Percentiles rank a stretch among this genome's conserved stretches.
phyloP scores from a whole-genome alignment of 768 basidiomycete species.

The Boletus insuetus region DNA sequence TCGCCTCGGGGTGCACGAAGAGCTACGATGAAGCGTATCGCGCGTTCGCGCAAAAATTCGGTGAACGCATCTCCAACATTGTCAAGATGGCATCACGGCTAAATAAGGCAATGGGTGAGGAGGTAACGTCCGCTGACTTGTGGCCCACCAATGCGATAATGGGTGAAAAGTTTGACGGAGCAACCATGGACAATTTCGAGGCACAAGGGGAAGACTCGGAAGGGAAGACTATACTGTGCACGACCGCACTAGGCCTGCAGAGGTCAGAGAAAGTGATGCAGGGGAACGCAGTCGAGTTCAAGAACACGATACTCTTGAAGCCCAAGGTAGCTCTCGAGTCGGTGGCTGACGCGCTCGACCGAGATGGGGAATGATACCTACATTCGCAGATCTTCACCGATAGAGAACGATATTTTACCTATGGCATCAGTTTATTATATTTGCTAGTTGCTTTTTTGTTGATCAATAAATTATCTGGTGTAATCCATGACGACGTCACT shows the following conservation, averaged over 20 bases:
- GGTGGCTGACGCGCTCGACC: conserved; percentile 29
- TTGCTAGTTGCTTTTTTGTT: conserved; percentile 15
- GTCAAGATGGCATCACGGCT: conserved; percentile 32
- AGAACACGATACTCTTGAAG: conserved; percentile 46
- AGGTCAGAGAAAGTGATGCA: conserved; percentile 35
- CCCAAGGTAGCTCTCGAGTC: conserved; percentile 53
- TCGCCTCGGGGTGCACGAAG: conserved; percentile 39
- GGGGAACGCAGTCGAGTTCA: conserved; percentile 46
- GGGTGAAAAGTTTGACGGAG: conserved; percentile 39
- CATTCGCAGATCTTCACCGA: neutral
- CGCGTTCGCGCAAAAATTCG: conserved; percentile 32
- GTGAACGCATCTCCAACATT: conserved; percentile 34
- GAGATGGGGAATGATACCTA: conserved; percentile 19
- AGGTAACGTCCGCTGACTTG: conserved; percentile 55
- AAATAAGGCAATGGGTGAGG: conserved; percentile 54
- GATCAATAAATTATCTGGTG: conserved; percentile 26
- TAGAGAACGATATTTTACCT: conserved; percentile 4
- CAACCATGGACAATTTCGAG: conserved; percentile 48
- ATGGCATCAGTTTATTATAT: conserved; percentile 27
- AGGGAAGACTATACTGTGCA: conserved; percentile 44
- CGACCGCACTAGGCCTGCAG: conserved; percentile 53
- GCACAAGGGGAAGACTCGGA: conserved; percentile 9
- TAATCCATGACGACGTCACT: conserved; percentile 2
- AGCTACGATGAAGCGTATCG: conserved; percentile 32
- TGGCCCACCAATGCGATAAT: conserved; percentile 47